Base-by-base conservation (phyloP, 495 filamentous ascomycete genomes). In the Aspergillus olivimuriae region DNA sequence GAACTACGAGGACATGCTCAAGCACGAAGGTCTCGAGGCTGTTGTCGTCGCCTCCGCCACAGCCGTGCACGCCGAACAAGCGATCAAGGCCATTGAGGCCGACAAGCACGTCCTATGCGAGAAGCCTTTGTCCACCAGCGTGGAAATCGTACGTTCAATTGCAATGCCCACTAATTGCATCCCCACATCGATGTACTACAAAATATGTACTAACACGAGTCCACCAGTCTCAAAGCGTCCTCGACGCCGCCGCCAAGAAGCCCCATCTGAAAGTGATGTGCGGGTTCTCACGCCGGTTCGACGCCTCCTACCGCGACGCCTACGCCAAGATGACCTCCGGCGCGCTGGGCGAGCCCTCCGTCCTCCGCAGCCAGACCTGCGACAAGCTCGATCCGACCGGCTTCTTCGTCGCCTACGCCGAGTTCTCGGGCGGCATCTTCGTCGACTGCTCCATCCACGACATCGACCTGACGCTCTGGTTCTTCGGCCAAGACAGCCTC, bases 381-480 rank as follows among this genome's bases (percentile, higher is more conserved):
- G 77, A 81, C 49, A 75, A 71, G 49, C 65, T 71, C 24, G 76
- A 80, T 33, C 73, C 74, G 0, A 58, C 55, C 22, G 75, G 75
- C 0, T 77, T 77, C 63, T 80, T 75, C 46, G 72, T 81, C 23
- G 67, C 65, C 5, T 80, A 79, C 55, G 73, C 76, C 14, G 61
- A 73, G 36, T 73, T 68, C 59, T 69, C 62, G 10, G 77, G 77
- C 21, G 77, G 76, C 0, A 94, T 78, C 44, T 81, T 81, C 41
- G 76, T 80, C 12, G 76, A 80, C 60, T 75, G 70, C 59, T 63
- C 60, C 6, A 74, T 80, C 46, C 76, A 79, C 53, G 76, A 79
- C 39, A 78, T 80, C 47, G 76, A 80, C 45, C 66, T 80, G 0
- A 58, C 72, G 0, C 62, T 80, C 18, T 79, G 73, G 74, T 79